phyloP scores from a whole-genome alignment of 768 basidiomycete genomes.

The Tephrocybe sp. region DNA sequence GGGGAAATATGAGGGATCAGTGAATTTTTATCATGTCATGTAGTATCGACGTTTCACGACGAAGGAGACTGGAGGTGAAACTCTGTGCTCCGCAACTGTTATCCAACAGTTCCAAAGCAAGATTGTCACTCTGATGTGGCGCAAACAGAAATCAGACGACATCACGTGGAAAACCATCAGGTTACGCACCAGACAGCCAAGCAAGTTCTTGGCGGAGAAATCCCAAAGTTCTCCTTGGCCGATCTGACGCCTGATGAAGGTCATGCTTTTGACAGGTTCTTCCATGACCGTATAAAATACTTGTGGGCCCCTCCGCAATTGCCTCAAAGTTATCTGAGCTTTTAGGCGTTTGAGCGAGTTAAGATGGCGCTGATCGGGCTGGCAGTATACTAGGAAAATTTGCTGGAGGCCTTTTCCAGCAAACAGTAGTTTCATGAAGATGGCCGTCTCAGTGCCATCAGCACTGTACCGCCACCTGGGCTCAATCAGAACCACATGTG shows the following conservation, averaged over 20 bases:
- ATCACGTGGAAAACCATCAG: neutral
- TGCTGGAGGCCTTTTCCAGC: constrained; percentile 7
- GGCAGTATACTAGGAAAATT: constrained; percentile 15
- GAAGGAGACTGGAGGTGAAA: neutral
- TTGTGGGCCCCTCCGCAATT: neutral
- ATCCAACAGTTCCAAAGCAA: neutral
- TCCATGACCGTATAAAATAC: constrained; percentile 11
- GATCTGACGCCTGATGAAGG: constrained; percentile 9
- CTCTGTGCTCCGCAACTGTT: neutral
- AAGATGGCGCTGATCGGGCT: constrained; percentile 1
- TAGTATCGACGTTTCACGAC: neutral
- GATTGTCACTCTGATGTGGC: neutral
- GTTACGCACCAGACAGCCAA: neutral
- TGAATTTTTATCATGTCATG: neutral
- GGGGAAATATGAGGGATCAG: neutral
- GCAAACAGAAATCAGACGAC: neutral
- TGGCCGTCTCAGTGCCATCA: constrained; percentile 14
- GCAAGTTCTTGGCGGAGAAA: constrained; percentile 3
- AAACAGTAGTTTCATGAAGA: constrained; percentile 10
- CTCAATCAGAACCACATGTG: constrained; percentile 16
- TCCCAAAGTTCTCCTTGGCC: constrained; percentile 12
- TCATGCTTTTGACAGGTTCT: constrained; percentile 3
- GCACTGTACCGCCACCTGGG: constrained; percentile 14
- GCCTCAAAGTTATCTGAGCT: neutral
- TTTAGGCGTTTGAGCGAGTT: constrained; percentile 14